Evolutionary conservation across 169 alveolate species (phyloP).

Genomic region (Pseudocohnilembus persalinus): DNA sequence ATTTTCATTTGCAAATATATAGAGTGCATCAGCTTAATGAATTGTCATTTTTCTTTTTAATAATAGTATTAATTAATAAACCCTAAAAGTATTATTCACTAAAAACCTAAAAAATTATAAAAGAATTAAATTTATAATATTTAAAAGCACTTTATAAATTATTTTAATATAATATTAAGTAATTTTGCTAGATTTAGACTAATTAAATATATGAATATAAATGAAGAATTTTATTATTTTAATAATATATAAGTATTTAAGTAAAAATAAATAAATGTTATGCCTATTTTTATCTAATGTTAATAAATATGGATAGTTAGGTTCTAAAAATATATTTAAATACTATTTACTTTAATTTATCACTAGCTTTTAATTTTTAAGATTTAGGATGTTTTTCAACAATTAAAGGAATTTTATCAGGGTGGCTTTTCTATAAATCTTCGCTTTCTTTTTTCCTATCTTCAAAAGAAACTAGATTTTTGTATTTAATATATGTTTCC

Average conservation of each 20-base stretch:
- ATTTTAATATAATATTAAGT: too few species aligned
- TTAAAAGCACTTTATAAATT: background rate
- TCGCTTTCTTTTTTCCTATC: slow-evolving; percentile 20
- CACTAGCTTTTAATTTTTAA: slow-evolving; percentile 1
- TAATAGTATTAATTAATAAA: too few species aligned
- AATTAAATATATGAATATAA: too few species aligned
- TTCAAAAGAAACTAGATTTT: background rate
- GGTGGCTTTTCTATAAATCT: background rate
- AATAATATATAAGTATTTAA: too few species aligned
- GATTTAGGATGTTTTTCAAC: slow-evolving; percentile 28
- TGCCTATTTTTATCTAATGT: too few species aligned
- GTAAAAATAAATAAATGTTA: too few species aligned
- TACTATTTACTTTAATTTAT: slow-evolving; percentile 25
- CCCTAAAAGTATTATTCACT: background rate
- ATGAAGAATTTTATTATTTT: too few species aligned
- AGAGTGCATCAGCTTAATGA: background rate
- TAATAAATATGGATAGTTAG: too few species aligned
- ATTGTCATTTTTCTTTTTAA: background rate
- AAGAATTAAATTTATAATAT: too few species aligned
- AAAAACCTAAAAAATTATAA: background rate
- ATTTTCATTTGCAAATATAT: background rate
- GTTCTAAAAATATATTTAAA: too few species aligned
- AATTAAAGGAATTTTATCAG: slow-evolving; percentile 29
- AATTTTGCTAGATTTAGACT: too few species aligned
- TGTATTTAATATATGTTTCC: slow-evolving; percentile 8